Evolutionary conservation across 2,329 filamentous ascomycete species (phyloP).

Genomic region (Paecilomyces variotii): DNA sequence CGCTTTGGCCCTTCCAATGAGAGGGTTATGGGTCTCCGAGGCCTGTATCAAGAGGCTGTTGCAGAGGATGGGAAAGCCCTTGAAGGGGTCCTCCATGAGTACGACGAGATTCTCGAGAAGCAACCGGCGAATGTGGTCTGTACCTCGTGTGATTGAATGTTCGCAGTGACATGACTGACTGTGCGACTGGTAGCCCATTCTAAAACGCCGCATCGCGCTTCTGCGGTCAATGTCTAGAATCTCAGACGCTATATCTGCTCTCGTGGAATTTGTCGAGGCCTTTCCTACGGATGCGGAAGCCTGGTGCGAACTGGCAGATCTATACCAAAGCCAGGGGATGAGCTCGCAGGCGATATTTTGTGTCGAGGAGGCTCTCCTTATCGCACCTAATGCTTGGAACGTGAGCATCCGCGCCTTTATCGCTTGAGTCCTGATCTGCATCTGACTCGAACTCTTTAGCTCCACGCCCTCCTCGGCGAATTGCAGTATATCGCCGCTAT

Average conservation of each 20-base stretch:
- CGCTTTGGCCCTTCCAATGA: slow-evolving; percentile 83
- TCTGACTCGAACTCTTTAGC: slow-evolving; percentile 39
- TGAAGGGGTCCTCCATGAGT: slow-evolving; percentile 63
- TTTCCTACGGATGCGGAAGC: slow-evolving; percentile 86
- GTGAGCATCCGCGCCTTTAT: slow-evolving; percentile 42
- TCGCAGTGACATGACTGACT: slow-evolving; percentile 20
- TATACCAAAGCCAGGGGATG: slow-evolving; percentile 73
- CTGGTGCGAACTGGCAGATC: slow-evolving; percentile 83
- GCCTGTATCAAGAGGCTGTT: slow-evolving; percentile 75
- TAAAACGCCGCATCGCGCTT: slow-evolving; percentile 76
- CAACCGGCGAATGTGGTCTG: slow-evolving; percentile 74
- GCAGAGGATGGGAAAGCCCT: slow-evolving; percentile 60
- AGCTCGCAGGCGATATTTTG: slow-evolving; percentile 79
- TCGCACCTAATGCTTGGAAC: slow-evolving; percentile 92
- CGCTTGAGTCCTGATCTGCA: neutral
- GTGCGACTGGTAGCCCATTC: slow-evolving; percentile 54
- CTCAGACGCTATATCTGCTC: slow-evolving; percentile 63
- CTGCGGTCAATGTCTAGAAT: slow-evolving; percentile 64
- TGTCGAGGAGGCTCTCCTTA: slow-evolving; percentile 79
- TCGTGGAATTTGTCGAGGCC: slow-evolving; percentile 70
- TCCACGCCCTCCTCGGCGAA: slow-evolving; percentile 82
- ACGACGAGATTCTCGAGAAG: slow-evolving; percentile 64
- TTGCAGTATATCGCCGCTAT: slow-evolving; percentile 60
- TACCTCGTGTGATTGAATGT: slow-evolving; percentile 13
- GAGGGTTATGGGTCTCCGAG: slow-evolving; percentile 72